These are phyloP conservation scores for Dioszegia aurantiaca DNA, from an alignment of 768 basidiomycete genomes.

Conservation along the genomic window DNA sequence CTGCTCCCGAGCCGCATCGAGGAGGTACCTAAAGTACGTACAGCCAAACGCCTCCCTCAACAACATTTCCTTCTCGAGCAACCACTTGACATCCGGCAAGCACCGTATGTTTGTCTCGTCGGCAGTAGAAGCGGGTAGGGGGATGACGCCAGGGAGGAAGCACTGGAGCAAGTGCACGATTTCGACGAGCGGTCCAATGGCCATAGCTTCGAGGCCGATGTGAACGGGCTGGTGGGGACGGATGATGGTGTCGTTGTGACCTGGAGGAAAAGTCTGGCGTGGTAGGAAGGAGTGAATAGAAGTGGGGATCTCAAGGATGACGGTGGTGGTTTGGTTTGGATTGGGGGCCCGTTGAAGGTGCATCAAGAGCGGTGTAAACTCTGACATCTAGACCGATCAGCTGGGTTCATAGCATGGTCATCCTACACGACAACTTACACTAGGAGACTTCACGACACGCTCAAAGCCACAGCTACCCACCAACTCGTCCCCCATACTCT, in stretches of 20 bases:
- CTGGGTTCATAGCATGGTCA: too few relatives aligned
- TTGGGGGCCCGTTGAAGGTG: not conserved
- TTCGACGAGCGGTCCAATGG: constrained; percentile 1
- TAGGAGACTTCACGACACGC: not conserved
- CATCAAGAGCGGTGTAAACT: not conserved
- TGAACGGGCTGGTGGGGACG: constrained; percentile 6
- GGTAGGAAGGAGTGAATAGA: constrained; percentile 9
- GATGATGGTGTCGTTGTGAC: constrained; percentile 5
- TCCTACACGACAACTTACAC: not conserved
- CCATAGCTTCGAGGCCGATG: not conserved
- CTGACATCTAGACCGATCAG: too few relatives aligned
- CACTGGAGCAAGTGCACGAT: constrained; percentile 6
- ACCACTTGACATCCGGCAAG: constrained; percentile 11
- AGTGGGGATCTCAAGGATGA: constrained; percentile 1
- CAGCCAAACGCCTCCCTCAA: constrained; percentile 17
- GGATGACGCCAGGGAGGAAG: constrained; percentile 8
- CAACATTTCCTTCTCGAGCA: constrained; percentile 7
- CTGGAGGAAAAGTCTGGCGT: not conserved
- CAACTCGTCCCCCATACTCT: not conserved
- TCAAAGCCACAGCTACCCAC: constrained; percentile 3
- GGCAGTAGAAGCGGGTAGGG: not conserved
- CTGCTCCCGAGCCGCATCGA: constrained; percentile 12
- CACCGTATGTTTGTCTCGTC: not conserved
- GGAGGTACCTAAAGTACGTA: constrained; percentile 10
- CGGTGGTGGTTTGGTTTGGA: not conserved